These are phyloP conservation scores for Clavispora carvajalis DNA, from an alignment of 805 yeast species.

Conservation along the genomic window DNA sequence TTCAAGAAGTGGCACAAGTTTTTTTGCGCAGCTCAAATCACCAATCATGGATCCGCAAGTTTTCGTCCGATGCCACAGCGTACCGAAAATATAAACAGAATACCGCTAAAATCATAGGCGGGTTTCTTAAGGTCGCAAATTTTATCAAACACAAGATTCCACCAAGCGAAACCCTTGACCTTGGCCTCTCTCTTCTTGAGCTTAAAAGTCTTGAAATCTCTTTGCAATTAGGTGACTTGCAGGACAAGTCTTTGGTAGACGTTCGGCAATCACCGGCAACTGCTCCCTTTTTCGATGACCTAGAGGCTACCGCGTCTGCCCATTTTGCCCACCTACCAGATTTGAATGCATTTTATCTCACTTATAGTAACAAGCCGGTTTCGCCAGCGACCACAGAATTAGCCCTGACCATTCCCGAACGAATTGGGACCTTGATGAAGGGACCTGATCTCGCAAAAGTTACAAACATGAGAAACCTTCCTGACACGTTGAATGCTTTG, in stretches of 20 bases:
- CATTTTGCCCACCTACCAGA: background rate
- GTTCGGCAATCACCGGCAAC: background rate
- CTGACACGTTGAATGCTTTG: background rate
- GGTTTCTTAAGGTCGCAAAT: slow-evolving; percentile 10
- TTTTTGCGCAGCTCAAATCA: slow-evolving; percentile 7
- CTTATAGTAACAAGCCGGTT: background rate
- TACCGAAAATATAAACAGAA: slow-evolving; percentile 9
- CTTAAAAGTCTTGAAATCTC: slow-evolving; percentile 1
- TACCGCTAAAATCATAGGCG: slow-evolving; percentile 11
- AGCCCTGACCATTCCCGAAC: background rate
- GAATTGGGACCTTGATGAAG: background rate
- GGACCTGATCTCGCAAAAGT: background rate
- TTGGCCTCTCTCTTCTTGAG: slow-evolving; percentile 2
- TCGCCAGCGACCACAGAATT: background rate
- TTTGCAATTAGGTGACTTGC: background rate
- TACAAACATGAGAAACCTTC: too few relatives aligned
- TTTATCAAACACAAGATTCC: slow-evolving; percentile 4
- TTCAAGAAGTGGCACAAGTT: slow-evolving; percentile 6
- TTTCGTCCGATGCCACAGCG: slow-evolving; percentile 1
- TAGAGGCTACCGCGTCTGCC: background rate
- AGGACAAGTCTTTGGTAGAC: background rate
- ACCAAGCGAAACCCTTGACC: background rate
- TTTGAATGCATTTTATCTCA: background rate
- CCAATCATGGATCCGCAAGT: slow-evolving; percentile 1
- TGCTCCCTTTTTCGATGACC: background rate